Conservation (phyloP, 176 grass and related monocot species). For the Tuctoria greenei region DNA sequence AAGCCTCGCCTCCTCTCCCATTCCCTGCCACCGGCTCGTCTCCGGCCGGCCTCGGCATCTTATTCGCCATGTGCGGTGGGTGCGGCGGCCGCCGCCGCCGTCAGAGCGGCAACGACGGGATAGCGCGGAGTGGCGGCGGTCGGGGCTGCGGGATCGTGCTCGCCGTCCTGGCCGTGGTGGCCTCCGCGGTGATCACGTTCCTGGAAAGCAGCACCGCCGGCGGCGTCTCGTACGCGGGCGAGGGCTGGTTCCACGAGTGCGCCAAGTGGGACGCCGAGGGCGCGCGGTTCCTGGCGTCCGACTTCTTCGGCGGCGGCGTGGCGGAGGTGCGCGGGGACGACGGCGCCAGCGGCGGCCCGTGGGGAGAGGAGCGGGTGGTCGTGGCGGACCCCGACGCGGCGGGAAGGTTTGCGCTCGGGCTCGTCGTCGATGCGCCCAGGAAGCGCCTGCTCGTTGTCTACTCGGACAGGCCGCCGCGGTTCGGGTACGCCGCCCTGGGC, state of each 20-base stretch:
- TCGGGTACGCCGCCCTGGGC: conserved; percentile 57
- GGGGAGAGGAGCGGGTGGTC: conserved; percentile 51
- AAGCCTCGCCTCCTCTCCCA: neutral
- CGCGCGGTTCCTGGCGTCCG: conserved; percentile 65
- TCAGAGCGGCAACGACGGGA: neutral
- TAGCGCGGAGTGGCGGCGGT: neutral
- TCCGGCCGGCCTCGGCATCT: neutral
- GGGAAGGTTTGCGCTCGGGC: conserved; percentile 55
- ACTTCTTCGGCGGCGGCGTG: conserved; percentile 53
- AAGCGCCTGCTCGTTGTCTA: conserved; percentile 64
- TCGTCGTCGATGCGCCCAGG: conserved; percentile 57
- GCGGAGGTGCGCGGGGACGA: conserved; percentile 44
- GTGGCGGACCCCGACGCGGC: conserved; percentile 52
- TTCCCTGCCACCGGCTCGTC: neutral
- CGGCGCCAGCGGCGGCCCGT: neutral
- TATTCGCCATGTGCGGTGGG: conserved; percentile 52
- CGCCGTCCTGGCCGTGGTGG: conserved; percentile 49
- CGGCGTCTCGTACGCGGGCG: conserved; percentile 50
- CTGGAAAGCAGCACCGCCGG: conserved; percentile 59
- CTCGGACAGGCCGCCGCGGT: conserved; percentile 39
- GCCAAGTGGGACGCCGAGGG: conserved; percentile 84
- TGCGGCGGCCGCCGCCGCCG: conserved; percentile 39
- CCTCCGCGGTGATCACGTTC: conserved; percentile 54
- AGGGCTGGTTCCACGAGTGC: conserved; percentile 81
- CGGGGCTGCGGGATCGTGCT: conserved; percentile 25